These are phyloP conservation scores for Sutorius eximius DNA, from an alignment of 1,284 basidiomycete genomes.

Conservation along the genomic window DNA sequence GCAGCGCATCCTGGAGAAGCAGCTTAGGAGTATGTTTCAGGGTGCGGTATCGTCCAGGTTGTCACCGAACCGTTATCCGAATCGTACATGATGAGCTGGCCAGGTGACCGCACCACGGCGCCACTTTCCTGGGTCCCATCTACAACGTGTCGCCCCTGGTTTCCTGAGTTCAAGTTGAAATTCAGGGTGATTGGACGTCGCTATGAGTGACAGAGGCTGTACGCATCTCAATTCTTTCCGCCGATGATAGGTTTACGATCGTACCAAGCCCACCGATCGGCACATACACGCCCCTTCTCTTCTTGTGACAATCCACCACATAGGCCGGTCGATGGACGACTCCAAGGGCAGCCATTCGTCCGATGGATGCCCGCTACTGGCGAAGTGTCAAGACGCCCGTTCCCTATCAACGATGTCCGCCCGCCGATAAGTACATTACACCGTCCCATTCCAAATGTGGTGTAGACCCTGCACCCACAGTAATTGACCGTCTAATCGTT, in stretches of 20 bases:
- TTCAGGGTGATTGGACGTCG: neutral
- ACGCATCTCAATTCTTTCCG: neutral
- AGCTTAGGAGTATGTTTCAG: constrained; percentile 1
- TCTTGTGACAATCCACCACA: neutral
- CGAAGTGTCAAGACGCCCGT: neutral
- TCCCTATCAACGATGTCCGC: neutral
- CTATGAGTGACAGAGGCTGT: neutral
- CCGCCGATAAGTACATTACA: neutral
- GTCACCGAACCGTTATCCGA: neutral
- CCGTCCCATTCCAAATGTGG: neutral
- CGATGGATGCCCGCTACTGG: neutral
- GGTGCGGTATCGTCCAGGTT: neutral
- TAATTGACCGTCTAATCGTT: neutral
- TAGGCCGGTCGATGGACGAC: neutral
- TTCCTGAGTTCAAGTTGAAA: neutral
- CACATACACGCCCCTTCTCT: neutral
- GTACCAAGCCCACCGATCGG: neutral
- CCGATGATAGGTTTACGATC: neutral
- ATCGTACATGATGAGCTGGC: neutral
- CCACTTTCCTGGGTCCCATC: neutral
- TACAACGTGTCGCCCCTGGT: neutral
- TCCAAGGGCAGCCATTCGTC: neutral
- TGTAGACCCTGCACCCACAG: neutral
- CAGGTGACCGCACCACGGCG: neutral
- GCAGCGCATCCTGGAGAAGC: neutral